phyloP scores from a whole-genome alignment of 805 yeast species.

The Nakazawaea ernobii region DNA sequence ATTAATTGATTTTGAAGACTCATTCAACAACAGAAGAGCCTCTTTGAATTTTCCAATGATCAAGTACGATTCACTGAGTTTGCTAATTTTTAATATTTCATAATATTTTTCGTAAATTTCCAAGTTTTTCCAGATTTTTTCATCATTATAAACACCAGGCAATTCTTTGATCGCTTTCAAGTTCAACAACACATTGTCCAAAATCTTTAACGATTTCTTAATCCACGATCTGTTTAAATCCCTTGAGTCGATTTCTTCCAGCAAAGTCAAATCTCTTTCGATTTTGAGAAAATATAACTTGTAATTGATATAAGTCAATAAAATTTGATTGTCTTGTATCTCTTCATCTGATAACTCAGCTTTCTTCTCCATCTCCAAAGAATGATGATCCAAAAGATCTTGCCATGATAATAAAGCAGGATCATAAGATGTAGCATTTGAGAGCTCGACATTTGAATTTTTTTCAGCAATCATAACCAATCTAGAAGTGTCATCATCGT shows the following conservation, averaged over 20 bases:
- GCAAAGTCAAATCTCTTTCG: slow-evolving; percentile 60
- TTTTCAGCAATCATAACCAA: slow-evolving; percentile 38
- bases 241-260: slow-evolving; percentile 23
- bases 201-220: slow-evolving; percentile 43
- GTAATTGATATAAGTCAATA: slow-evolving; percentile 72
- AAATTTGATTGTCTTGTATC: slow-evolving; percentile 66
- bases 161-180: slow-evolving; percentile 61
- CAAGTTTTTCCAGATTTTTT: slow-evolving; percentile 52
- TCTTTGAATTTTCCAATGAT: slow-evolving; percentile 35
- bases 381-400: slow-evolving; percentile 58
- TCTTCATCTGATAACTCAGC: slow-evolving; percentile 41
- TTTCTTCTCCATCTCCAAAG: slow-evolving; percentile 43
- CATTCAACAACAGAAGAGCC: slow-evolving; percentile 38
- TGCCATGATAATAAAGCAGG: slow-evolving; percentile 58
- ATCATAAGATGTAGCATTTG: slow-evolving; percentile 48
- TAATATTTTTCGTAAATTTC: slow-evolving; percentile 43
- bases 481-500: slow-evolving; percentile 69
- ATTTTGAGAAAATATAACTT: slow-evolving; percentile 59
- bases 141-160: slow-evolving; percentile 91
- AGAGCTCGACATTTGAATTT: slow-evolving; percentile 24
- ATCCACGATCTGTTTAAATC: slow-evolving; percentile 18
- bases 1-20: slow-evolving; percentile 20
- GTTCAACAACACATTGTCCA: slow-evolving; percentile 46
- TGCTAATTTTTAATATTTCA: slow-evolving; percentile 33
- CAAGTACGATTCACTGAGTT: slow-evolving; percentile 41